Evolutionary conservation across 108 stramenopile species (phyloP).

Genomic region (Pseudonitzschia pungens): DNA sequence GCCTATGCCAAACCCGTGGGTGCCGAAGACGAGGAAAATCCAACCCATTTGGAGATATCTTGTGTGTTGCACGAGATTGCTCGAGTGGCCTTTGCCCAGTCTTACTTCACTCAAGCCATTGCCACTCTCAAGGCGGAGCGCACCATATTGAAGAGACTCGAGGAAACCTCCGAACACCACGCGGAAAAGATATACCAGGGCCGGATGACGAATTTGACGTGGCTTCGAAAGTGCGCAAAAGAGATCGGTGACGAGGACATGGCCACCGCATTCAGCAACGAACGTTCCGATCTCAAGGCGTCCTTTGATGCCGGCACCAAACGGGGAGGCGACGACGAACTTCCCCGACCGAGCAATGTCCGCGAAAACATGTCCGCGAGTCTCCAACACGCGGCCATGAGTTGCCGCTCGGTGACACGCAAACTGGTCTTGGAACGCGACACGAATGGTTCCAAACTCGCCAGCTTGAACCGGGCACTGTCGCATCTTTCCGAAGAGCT

Average conservation of each 20-base stretch:
- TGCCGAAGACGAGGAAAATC: constrained; percentile 37
- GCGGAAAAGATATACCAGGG: constrained; percentile 49
- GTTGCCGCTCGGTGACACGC: constrained; percentile 45
- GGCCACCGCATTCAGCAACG: constrained; percentile 25
- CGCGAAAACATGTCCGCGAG: not conserved
- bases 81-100: constrained; percentile 51
- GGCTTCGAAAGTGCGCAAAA: constrained; percentile 65
- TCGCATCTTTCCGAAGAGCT: constrained; percentile 35
- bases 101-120: constrained; percentile 32
- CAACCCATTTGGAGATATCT: constrained; percentile 62
- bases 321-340: not conserved
- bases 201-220: constrained; percentile 60
- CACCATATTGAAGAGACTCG: constrained; percentile 43
- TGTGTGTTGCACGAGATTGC: constrained; percentile 65
- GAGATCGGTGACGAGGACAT: constrained; percentile 46
- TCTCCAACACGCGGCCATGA: constrained; percentile 40
- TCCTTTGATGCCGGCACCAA: constrained; percentile 9
- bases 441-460: not conserved
- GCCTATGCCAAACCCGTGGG: constrained; percentile 49
- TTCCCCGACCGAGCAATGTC: not conserved
- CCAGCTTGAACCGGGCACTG: constrained; percentile 15
- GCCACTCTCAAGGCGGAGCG: constrained; percentile 47
- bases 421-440: constrained; percentile 45
- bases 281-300: constrained; percentile 34
- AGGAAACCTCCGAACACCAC: constrained; percentile 38